Percentiles rank a stretch among this genome's conserved stretches.
These are phyloP conservation scores for Durio zibethinus DNA, from an alignment of 345 rosid species.

Conservation along the genomic window DNA sequence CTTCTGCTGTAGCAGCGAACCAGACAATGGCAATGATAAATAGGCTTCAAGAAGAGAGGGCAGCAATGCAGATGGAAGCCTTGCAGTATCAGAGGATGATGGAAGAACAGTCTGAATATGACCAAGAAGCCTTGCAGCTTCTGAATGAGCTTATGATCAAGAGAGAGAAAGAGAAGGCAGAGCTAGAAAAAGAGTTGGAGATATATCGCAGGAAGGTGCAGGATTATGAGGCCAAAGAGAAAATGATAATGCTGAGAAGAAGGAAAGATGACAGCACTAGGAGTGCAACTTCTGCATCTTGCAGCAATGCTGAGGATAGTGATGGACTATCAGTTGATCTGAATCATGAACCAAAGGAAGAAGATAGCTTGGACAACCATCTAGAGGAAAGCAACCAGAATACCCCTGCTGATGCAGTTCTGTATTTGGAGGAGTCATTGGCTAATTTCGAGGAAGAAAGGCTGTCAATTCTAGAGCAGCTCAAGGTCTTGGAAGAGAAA, in stretches of 20 bases:
- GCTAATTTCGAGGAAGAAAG: conserved; percentile 79
- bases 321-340: conserved; percentile 55
- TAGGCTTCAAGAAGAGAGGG: conserved; percentile 95
- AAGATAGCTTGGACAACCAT: conserved; percentile 29
- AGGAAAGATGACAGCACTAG: conserved; percentile 35
- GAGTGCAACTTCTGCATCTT: conserved; percentile 54
- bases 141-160: conserved; percentile 80
- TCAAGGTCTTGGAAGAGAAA: conserved; percentile 86
- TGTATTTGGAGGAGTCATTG: conserved; percentile 73
- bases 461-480: conserved; percentile 77
- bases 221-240: conserved; percentile 72
- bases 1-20: conserved; percentile 84
- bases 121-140: conserved; percentile 93
- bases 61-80: conserved; percentile 99
- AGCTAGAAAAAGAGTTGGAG: conserved; percentile 76
- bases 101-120: conserved; percentile 96
- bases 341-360: conserved; percentile 43
- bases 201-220: conserved; percentile 52
- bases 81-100: conserved; percentile 97
- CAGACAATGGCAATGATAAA: conserved; percentile 99
- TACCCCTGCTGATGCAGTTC: conserved; percentile 72
- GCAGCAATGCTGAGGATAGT: conserved; percentile 61
- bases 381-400: conserved; percentile 36
- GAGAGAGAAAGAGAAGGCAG: conserved; percentile 77
- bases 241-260: conserved; percentile 42